phyloP scores from a whole-genome alignment of 2,329 filamentous ascomycete species.

The Teratosphaeria gauchensis region DNA sequence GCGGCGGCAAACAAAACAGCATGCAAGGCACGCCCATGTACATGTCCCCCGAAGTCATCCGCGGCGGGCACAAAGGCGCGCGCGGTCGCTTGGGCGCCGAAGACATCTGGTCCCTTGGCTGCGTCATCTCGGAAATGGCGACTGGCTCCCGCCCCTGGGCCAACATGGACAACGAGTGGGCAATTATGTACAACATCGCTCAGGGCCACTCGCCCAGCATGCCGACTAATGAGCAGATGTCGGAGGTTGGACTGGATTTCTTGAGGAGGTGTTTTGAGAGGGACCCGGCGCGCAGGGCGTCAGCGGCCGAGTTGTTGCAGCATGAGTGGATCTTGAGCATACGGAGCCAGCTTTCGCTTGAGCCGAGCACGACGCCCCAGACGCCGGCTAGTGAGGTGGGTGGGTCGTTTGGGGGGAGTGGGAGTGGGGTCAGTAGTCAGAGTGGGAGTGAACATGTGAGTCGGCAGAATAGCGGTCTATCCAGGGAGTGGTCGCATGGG shows the following conservation, averaged over 20 bases:
- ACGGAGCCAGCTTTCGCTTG: constrained; percentile 36
- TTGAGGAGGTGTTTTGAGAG: constrained; percentile 75
- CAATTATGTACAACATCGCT: constrained; percentile 99
- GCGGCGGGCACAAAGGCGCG: constrained; percentile 63
- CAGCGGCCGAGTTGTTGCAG: constrained; percentile 79
- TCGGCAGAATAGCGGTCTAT: constrained; percentile 3
- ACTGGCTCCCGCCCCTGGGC: constrained; percentile 92
- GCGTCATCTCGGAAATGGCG: constrained; percentile 95
- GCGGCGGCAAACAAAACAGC: constrained; percentile 47
- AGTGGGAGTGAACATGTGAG: not conserved
- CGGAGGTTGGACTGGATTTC: constrained; percentile 77
- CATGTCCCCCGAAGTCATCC: constrained; percentile 98
- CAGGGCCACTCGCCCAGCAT: constrained; percentile 88
- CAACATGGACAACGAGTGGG: constrained; percentile 95
- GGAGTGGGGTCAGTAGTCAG: constrained; percentile 1
- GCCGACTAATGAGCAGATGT: constrained; percentile 73
- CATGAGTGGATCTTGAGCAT: constrained; percentile 71
- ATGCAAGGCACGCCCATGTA: constrained; percentile 99
- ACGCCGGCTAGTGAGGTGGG: constrained; percentile 26
- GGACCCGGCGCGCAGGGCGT: constrained; percentile 68
- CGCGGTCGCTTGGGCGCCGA: constrained; percentile 71
- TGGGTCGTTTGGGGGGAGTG: not conserved
- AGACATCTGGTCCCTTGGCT: constrained; percentile 93
- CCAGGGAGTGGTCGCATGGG: not conserved
- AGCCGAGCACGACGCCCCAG: constrained; percentile 38